These are phyloP conservation scores for Silene uniflora DNA, from an alignment of 148 eudicot genomes.

Conservation along the genomic window DNA sequence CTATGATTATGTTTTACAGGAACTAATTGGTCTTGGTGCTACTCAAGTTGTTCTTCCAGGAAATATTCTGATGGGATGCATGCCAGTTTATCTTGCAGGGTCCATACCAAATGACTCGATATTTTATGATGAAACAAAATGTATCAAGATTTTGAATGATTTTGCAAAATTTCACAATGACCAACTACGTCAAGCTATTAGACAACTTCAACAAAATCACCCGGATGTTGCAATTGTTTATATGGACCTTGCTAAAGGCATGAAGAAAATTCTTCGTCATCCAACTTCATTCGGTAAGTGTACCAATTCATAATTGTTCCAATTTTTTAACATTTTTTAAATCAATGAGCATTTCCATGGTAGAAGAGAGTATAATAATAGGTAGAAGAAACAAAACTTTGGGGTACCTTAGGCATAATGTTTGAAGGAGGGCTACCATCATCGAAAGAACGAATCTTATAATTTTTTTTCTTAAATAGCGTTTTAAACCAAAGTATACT, in stretches of 20 bases:
- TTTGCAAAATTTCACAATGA: slow-evolving; percentile 26
- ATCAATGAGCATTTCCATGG: too few species aligned
- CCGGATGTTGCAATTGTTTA: slow-evolving; percentile 25
- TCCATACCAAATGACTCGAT: slow-evolving; percentile 17
- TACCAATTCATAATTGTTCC: too few species aligned
- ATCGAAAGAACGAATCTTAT: too few species aligned
- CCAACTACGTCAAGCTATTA: slow-evolving; percentile 17
- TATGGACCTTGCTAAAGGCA: slow-evolving; percentile 22
- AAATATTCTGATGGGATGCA: slow-evolving; percentile 37
- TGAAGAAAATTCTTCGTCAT: slow-evolving; percentile 18
- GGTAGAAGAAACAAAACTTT: too few species aligned
- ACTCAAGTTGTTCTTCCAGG: slow-evolving; percentile 30
- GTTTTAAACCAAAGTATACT: too few species aligned
- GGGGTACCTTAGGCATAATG: too few species aligned
- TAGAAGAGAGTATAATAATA: too few species aligned
- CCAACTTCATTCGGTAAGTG: slow-evolving; percentile 30
- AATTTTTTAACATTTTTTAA: too few species aligned
- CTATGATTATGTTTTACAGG: slow-evolving; percentile 11
- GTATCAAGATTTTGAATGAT: slow-evolving; percentile 27
- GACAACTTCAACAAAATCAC: slow-evolving; percentile 15
- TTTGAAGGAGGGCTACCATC: too few species aligned
- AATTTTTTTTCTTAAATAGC: too few species aligned
- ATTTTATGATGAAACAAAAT: slow-evolving; percentile 27
- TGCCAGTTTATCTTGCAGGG: slow-evolving; percentile 20
- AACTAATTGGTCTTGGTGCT: slow-evolving; percentile 34